A percentile compares a stretch with the other conserved stretches of the same genome.
Conservation (phyloP, 306 rosid species). For the Cucumis sativus region DNA sequence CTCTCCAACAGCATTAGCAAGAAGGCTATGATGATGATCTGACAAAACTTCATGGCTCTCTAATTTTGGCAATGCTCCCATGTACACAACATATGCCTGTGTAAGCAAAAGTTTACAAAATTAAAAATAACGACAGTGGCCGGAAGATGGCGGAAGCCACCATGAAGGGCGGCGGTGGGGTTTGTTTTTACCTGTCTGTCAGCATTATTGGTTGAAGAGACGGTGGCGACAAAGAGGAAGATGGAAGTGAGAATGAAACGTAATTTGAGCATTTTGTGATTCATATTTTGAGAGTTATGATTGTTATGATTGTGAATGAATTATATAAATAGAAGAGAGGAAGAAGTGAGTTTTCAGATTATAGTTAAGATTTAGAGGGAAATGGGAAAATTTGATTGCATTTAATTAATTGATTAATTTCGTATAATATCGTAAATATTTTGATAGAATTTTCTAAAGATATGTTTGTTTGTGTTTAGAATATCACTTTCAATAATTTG, state of each 20-base stretch:
- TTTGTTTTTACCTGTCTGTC: background rate
- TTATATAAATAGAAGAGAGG: background rate
- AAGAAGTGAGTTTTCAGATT: background rate
- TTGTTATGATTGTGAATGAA: background rate
- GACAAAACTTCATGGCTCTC: slow-evolving; percentile 7
- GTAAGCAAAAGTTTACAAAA: too few species aligned
- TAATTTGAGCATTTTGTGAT: background rate
- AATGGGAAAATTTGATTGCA: background rate
- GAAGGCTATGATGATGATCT: slow-evolving; percentile 38
- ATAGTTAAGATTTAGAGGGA: background rate
- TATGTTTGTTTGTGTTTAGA: background rate
- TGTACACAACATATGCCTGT: slow-evolving; percentile 75
- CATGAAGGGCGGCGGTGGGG: background rate
- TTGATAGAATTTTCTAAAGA: background rate
- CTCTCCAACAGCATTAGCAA: slow-evolving; percentile 48
- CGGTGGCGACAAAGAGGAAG: background rate
- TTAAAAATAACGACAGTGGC: background rate
- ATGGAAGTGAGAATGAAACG: background rate
- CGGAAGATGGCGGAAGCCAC: background rate
- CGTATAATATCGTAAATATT: too few species aligned
- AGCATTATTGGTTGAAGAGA: background rate
- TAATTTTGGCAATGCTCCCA: slow-evolving; percentile 43
- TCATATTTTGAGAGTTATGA: background rate
- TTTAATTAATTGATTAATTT: too few species aligned
- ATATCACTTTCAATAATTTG: too few species aligned